These are phyloP conservation scores for Phylloporus sp. DNA, from an alignment of 1,284 basidiomycete species.

Conservation along the genomic window DNA sequence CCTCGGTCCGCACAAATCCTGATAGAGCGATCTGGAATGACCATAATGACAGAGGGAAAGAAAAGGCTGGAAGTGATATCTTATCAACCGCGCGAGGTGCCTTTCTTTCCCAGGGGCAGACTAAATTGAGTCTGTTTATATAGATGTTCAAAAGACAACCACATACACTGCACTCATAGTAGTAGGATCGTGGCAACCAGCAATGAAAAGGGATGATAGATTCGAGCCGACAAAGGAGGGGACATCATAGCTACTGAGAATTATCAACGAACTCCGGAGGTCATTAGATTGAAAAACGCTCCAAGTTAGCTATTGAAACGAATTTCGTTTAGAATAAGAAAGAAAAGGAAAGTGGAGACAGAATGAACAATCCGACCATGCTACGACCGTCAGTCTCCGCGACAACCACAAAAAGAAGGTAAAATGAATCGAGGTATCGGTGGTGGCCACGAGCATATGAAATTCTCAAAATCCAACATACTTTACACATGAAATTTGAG, in stretches of 20 bases:
- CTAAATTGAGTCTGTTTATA: constrained; percentile 2
- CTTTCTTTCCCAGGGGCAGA: constrained; percentile 9
- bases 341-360: not conserved
- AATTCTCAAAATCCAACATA: constrained; percentile 20
- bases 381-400: constrained; percentile 17
- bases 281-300: constrained; percentile 24
- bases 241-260: constrained; percentile 25
- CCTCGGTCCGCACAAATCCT: constrained; percentile 62
- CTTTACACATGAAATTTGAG: constrained; percentile 22
- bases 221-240: constrained; percentile 17
- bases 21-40: constrained; percentile 61
- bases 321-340: constrained; percentile 7
- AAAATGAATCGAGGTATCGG: constrained; percentile 30
- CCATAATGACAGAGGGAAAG: constrained; percentile 10
- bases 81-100: constrained; percentile 11
- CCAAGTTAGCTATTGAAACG: constrained; percentile 23
- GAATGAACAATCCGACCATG: constrained; percentile 12
- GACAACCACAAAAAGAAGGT: constrained; percentile 9
- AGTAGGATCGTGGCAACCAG: constrained; percentile 13
- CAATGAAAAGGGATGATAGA: not conserved
- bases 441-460: constrained; percentile 27
- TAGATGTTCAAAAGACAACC: constrained; percentile 27
- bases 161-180: constrained; percentile 28
- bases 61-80: not conserved
- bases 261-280: constrained; percentile 31